Evolutionary conservation across 108 stramenopile genomes (phyloP), one percentile per base, ranked within the genome.

Genomic region (Stephanodiscus minutulus): DNA sequence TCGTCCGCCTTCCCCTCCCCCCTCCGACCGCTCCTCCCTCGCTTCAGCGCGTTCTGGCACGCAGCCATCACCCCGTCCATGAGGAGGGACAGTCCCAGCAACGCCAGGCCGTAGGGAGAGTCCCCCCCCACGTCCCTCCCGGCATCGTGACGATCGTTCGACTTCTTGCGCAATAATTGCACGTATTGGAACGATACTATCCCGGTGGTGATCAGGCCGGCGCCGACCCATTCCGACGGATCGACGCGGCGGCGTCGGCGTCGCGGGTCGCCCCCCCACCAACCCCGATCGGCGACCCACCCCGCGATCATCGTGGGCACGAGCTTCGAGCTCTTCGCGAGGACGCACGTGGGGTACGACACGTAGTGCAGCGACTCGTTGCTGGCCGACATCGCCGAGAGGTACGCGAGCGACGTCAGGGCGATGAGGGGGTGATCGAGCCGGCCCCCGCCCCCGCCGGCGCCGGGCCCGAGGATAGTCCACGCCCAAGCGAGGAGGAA

Each of bases 251-350:
- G n/a, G n/a, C n/a, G n/a, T n/a, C n/a, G n/a, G n/a, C n/a, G n/a
- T n/a, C n/a, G n/a, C n/a, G n/a, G n/a, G 39, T 61, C 68, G 54
- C 35, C 66, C 35, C 35, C 37, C 55, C 77, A 33, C 60, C 61
- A 67, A n/a, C n/a, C n/a, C 6, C 39, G 43, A 22, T 92, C 91
- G 2, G 90, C 72, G 8, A 92, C 60, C 63, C 73, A 79, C 27
- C 91, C 91, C 48, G 87, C 88, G 2, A 91, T 50, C 94, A 98
- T 97, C 28, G 93, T 95, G 11, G 97, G 97, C 20, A 98, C 92
- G 21, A 98, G 82, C 85, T 98, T 98, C 64, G 94, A 94, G 44
- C 86, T 86, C 82, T 98, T 98, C 20, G 92, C 96, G 75, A 98
- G 81, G 1, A 96, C 93, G 50, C 91, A 92, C 25, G 94, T 90